Conservation (phyloP, 2,329 filamentous ascomycete genomes). For the Nemania sp. region DNA sequence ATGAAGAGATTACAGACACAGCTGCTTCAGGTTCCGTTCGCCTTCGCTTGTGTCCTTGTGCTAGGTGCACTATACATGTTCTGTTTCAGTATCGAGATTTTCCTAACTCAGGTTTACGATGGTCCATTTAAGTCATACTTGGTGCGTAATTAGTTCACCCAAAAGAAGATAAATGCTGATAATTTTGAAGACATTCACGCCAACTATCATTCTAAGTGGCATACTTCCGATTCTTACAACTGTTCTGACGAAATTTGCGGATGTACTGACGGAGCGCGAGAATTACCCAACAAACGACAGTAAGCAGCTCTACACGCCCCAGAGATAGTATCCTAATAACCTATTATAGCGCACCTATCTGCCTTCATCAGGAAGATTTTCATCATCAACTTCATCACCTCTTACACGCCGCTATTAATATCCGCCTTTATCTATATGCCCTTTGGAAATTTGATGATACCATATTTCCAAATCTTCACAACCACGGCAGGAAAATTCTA, state of each 20-base stretch:
- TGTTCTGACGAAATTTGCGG: slow-evolving; percentile 80
- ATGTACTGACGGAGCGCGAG: slow-evolving; percentile 81
- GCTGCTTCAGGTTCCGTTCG: slow-evolving; percentile 86
- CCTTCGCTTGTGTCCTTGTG: slow-evolving; percentile 75
- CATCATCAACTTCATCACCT: slow-evolving; percentile 95
- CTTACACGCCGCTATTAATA: slow-evolving; percentile 90
- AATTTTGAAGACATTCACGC: slow-evolving; percentile 78
- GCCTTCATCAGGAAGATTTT: slow-evolving; percentile 94
- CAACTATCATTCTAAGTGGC: slow-evolving; percentile 86
- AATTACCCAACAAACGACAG: slow-evolving; percentile 90
- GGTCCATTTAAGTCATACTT: slow-evolving; percentile 88
- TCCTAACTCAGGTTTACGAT: slow-evolving; percentile 92
- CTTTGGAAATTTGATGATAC: slow-evolving; percentile 85
- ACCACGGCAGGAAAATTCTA: slow-evolving; percentile 80
- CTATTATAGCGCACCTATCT: slow-evolving; percentile 74
- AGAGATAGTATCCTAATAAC: slow-evolving; percentile 40
- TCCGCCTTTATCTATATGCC: slow-evolving; percentile 96
- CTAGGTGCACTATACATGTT: slow-evolving; percentile 85
- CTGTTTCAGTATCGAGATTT: slow-evolving; percentile 94
- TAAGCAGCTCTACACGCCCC: slow-evolving; percentile 43
- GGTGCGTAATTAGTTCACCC: slow-evolving; percentile 61
- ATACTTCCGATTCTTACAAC: slow-evolving; percentile 82
- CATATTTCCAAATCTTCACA: slow-evolving; percentile 86
- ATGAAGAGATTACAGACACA: slow-evolving; percentile 81
- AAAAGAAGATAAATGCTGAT: slow-evolving; percentile 29